phyloP scores from a whole-genome alignment of 257 asterid species.

The Petunia axillaris region DNA sequence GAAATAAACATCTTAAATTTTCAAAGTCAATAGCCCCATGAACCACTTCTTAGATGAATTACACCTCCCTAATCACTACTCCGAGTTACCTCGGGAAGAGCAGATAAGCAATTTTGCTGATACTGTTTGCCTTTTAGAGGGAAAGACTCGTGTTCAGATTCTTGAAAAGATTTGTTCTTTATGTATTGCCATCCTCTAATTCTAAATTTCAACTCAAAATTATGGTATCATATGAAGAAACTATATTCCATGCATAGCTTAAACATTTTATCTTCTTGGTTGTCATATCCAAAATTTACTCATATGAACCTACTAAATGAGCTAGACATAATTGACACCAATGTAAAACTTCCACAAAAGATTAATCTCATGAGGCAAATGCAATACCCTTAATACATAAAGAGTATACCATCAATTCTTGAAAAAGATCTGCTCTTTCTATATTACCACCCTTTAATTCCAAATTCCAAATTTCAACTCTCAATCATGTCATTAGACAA shows the following conservation, averaged over 20 bases:
- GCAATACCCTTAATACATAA: neutral
- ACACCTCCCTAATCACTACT: neutral
- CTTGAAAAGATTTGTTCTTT: neutral
- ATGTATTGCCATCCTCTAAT: neutral
- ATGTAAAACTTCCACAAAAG: neutral
- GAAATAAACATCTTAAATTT: neutral
- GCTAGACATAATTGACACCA: neutral
- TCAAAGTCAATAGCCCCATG: neutral
- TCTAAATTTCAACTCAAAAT: neutral
- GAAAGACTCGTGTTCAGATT: neutral
- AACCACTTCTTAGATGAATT: neutral
- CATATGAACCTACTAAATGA: neutral
- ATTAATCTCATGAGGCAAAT: neutral
- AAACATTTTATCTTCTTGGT: neutral
- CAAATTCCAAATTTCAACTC: too few relatives aligned
- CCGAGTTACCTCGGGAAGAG: neutral
- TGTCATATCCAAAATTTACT: neutral
- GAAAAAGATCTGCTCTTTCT: neutral
- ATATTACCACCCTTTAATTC: too few relatives aligned
- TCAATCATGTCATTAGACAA: too few relatives aligned
- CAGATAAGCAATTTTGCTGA: neutral
- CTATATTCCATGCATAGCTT: constrained; percentile 5
- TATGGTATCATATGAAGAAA: neutral
- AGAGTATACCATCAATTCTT: neutral
- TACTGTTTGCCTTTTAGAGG: neutral